phyloP scores from a whole-genome alignment of 1,284 basidiomycete genomes.

The Leccinum pachyderme region DNA sequence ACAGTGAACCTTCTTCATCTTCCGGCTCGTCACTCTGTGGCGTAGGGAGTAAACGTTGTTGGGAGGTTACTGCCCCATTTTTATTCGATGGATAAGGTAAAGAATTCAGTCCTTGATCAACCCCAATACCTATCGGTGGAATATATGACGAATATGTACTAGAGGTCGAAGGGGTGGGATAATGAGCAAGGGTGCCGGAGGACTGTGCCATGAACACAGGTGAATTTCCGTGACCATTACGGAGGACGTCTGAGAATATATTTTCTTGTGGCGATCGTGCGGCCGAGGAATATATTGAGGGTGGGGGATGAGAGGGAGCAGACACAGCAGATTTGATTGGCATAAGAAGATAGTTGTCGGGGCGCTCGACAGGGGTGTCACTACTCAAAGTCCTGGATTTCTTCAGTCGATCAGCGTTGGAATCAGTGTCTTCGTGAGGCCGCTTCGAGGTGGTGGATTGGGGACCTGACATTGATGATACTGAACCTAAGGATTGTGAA shows the following conservation, averaged over 20 bases:
- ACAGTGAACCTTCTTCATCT: conserved; percentile 20
- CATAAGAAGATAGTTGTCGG: conserved; percentile 51
- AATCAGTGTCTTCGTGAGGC: conserved; percentile 49
- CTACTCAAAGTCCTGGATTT: conserved; percentile 42
- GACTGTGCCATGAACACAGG: conserved; percentile 61
- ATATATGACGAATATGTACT: conserved; percentile 57
- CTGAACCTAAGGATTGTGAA: conserved; percentile 28
- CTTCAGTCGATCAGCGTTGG: conserved; percentile 43
- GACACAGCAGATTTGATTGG: conserved; percentile 46
- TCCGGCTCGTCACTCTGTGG: conserved; percentile 26
- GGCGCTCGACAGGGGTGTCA: conserved; percentile 44
- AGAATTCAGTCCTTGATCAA: conserved; percentile 51
- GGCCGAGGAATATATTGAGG: conserved; percentile 36
- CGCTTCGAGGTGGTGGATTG: conserved; percentile 35
- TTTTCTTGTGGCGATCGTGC: conserved; percentile 43
- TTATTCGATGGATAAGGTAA: conserved; percentile 38
- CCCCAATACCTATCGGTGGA: conserved; percentile 52
- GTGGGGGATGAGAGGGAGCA: conserved; percentile 35
- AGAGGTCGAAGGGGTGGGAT: conserved; percentile 28
- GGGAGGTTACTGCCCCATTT: conserved; percentile 21
- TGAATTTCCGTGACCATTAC: conserved; percentile 49
- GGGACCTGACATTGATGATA: conserved; percentile 30
- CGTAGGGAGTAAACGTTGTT: conserved; percentile 28
- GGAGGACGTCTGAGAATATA: conserved; percentile 63
- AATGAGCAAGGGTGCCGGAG: conserved; percentile 33